Base-by-base conservation (phyloP, 495 filamentous ascomycete species). In the Tuber indicum region DNA sequence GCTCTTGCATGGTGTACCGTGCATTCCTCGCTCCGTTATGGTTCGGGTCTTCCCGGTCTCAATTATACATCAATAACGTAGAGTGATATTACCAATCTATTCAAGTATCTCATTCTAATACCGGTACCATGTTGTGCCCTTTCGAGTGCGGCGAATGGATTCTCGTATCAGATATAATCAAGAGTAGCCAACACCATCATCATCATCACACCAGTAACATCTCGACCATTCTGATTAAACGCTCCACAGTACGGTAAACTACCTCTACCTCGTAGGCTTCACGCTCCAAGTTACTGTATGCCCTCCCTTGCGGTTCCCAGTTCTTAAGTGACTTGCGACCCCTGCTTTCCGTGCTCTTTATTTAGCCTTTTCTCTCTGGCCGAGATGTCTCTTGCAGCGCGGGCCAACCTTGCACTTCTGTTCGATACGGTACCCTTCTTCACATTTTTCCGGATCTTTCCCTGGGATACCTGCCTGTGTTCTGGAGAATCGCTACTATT, bases 371-470 rank as follows among this genome's bases (percentile, higher is more conserved):
- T 86, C 87, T 84, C 92, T 90, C 82, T 91, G 89, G 41, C 89
- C 91, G 4, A 92, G 79, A 84, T 91, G 90, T 4, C 91, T 84
- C 83, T 92, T 92, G 79, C 87, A 89, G 69, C 74, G 84, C 12
- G 88, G 85, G 0, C 90, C 89, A 12, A 91, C 91, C 69, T 86
- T 87, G 9, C 91, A 86, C 90, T 91, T 92, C 80, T 92, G 91
- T 16, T 85, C 85, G 44, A 92, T 83, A 62, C 32, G 32, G 32
- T 32, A 92, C 89, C 7, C 85, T 62, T 88, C 85, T 3, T 85
- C 84, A 79, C 91, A 92, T 26, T 85, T 84, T 4, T 85, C 83
- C 1, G 87, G 87, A 44, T 89, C 85, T 76, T 88, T 89, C n/a
- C 85, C 82, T 0, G 89, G 89, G 75, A 6, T 41, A 41, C 39